Evolutionary conservation across 768 basidiomycete species (phyloP), one percentile per base, ranked within the genome.

Genomic region (Phaeotremella skinneri): DNA sequence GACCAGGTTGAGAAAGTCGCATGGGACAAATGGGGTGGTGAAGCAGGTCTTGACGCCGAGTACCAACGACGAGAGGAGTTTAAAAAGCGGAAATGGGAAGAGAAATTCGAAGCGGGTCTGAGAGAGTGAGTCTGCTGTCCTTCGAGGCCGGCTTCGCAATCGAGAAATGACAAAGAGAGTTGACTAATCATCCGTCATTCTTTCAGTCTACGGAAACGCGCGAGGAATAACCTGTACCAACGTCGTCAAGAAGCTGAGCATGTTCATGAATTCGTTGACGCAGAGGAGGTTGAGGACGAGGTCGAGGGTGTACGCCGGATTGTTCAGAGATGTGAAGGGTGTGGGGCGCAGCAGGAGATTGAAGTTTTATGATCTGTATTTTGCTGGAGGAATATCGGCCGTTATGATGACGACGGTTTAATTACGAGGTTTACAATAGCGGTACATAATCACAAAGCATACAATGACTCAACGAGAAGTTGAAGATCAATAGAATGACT

Each of bases 1-100:
- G 26, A 14, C 9, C 66, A 66, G 58, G 77, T 77, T 1, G 96
- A 99, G 76, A 89, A 87, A 45, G 97, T 93, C 77, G 94, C 96
- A 3, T 96, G 87, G 88, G 87, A 89, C 74, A 99, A 99, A 78
- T 99, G 96, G 96, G 93, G 91, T 0, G 89, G 91, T 1, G 83
- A 90, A 7, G 92, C 96, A 75, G 90, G 85, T 9, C 77, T 99
- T 49, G 94, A 98, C 69, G 83, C 82, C 4, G 94, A 97, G 72
- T 98, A 86, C 76, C 87, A 89, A 66, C 81, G 82, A 31, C 83
- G 93, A 52, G 83, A 83, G 52, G 82, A 81, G 21, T 90, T 89
- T 70, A 94, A 92, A 81, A 88, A 86, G 72, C 86, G 87, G 71
- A 89, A 90, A 77, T 89, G 90, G 81, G 89, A 89, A 66, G 90